Evolutionary conservation across 257 asterid genomes (phyloP), one percentile per base, ranked within the genome.

Genomic region (Solanum chilense): DNA sequence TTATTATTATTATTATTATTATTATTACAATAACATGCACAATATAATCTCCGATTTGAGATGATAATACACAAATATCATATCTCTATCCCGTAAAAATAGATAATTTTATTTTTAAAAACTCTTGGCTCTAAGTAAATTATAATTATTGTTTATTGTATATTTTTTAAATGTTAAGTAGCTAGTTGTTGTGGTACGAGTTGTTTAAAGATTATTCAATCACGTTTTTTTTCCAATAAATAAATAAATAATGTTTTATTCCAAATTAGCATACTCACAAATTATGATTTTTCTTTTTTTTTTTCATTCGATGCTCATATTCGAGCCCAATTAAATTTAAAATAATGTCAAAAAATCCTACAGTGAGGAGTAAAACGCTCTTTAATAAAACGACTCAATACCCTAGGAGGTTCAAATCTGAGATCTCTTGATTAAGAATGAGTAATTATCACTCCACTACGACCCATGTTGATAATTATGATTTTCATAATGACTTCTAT

Each of bases 271-370:
- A 71, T 35, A 35, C 47, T 71, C 47, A 73, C 1, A 37, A 70
- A 73, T 25, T 37, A 35, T 18, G n/a, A n/a, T n/a, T n/a, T n/a
- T n/a, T n/a, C n/a, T 35, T 35, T 35, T 35, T 5, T 5, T 4
- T 5, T 37, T 6, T 37, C 1, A 37, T 37, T 37, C 39, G 1
- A 7, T 37, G 39, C 1, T 5, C 7, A 35, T 35, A 37, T 37
- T 37, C 0, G 1, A 37, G 39, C 0, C 7, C 39, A 37, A 37
- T 0, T 37, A 37, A 37, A 1, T 37, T 37, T 5, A 1, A 1
- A 37, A 5, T 37, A 5, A 37, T 37, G 39, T 37, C 39, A 37
- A 1, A 37, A 6, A 1, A 2, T 6, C 1, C 7, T 37, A 37
- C 39, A 37, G 7, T 37, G 7, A 5, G 7, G 39, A 0, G 39